These are phyloP conservation scores for Edaphochlamys debaryana DNA, from an alignment of 139 green algal genomes.

Conservation along the genomic window DNA sequence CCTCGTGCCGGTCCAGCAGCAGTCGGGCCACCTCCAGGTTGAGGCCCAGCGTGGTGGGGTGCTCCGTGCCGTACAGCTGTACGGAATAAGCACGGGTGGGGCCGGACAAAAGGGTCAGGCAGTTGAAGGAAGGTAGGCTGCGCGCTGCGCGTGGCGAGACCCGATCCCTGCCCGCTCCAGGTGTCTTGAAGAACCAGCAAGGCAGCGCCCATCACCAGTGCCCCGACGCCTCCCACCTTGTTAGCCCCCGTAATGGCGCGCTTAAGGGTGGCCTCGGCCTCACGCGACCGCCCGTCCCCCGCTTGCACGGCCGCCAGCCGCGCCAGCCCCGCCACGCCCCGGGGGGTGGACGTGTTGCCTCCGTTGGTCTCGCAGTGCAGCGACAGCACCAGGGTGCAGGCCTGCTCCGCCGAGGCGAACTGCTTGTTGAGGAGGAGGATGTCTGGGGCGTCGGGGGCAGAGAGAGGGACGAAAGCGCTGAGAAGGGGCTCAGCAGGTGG, in stretches of 20 bases:
- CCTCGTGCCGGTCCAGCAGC: constrained; percentile 18
- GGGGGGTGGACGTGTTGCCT: not conserved
- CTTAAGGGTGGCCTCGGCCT: constrained; percentile 21
- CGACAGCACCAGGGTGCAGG: constrained; percentile 4
- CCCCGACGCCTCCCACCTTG: too few species aligned
- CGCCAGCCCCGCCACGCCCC: not conserved
- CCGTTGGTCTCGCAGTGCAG: not conserved
- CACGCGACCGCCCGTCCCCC: constrained; percentile 12
- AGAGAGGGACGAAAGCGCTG: too few species aligned
- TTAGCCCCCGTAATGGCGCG: too few species aligned
- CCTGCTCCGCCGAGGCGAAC: constrained; percentile 4
- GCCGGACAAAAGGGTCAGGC: not conserved
- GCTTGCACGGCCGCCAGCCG: constrained; percentile 20
- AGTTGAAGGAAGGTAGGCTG: constrained; percentile 11
- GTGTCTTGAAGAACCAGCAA: too few species aligned
- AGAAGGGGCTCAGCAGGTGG: too few species aligned
- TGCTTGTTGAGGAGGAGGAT: not conserved
- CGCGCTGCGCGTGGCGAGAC: too few species aligned
- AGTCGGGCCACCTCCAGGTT: constrained; percentile 27
- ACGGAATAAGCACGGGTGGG: not conserved
- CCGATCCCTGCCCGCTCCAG: too few species aligned
- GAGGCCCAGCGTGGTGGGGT: not conserved
- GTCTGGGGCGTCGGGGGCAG: not conserved
- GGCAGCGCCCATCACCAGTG: too few species aligned
- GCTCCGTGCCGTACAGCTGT: constrained; percentile 20